Evolutionary conservation across 2,329 filamentous ascomycete genomes (phyloP).

Genomic region (Colletotrichum aenigma): DNA sequence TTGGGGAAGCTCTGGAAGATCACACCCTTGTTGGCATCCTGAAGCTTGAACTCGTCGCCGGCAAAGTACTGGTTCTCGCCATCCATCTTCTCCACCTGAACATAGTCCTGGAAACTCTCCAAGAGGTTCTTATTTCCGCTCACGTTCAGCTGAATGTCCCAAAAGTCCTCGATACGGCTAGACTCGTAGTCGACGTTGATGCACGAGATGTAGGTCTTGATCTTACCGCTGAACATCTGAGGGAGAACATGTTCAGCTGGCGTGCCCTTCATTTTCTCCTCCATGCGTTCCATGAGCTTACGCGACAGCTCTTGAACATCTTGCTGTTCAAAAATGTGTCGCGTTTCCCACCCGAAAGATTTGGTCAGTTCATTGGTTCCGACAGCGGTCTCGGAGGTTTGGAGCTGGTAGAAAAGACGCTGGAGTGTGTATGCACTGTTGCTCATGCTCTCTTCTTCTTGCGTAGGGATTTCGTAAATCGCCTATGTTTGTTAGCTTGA

Average conservation of each 20-base stretch:
- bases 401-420: slow-evolving; percentile 91
- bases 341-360: slow-evolving; percentile 97
- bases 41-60: slow-evolving; percentile 84
- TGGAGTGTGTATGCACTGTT: slow-evolving; percentile 96
- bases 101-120: slow-evolving; percentile 95
- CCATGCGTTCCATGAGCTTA: slow-evolving; percentile 96
- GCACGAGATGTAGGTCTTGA: slow-evolving; percentile 98
- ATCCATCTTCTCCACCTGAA: slow-evolving; percentile 95
- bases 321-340: slow-evolving; percentile 98
- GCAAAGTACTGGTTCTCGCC: slow-evolving; percentile 99
- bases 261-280: slow-evolving; percentile 98
- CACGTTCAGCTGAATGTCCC: slow-evolving; percentile 98
- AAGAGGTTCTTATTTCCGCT: slow-evolving; percentile 91
- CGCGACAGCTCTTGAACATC: slow-evolving; percentile 97
- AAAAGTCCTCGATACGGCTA: slow-evolving; percentile 94
- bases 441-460: slow-evolving; percentile 76
- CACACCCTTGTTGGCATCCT: slow-evolving; percentile 96
- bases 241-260: slow-evolving; percentile 87
- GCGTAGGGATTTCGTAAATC: slow-evolving; percentile 95
- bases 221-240: slow-evolving; percentile 94
- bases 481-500: slow-evolving; percentile 58
- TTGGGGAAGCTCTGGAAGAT: slow-evolving; percentile 96
- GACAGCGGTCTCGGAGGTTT: slow-evolving; percentile 84
- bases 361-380: slow-evolving; percentile 92
- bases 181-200: slow-evolving; percentile 99